Evolutionary conservation across 2,329 filamentous ascomycete species (phyloP), one percentile per base, ranked within the genome.

Genomic region (Podosphaera aphanis): DNA sequence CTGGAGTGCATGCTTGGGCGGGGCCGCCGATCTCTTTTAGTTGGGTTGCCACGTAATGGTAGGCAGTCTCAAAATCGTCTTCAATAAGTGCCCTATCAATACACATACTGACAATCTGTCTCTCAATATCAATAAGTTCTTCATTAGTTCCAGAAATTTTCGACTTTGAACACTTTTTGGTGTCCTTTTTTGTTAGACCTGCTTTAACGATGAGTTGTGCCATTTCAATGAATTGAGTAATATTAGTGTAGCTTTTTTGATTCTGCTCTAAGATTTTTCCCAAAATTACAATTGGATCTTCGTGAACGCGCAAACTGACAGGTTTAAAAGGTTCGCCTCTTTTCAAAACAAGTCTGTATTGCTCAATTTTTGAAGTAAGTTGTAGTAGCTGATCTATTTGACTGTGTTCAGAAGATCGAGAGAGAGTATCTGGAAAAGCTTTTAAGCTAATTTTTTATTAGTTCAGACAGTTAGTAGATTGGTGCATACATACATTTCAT

Each of bases 21-120:
- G 53, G 50, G 55, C 57, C 52, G 52, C 57, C 53, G 23, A 61
- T 55, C 7, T 61, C 58, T 6, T 68, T 66, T 0, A 90, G 66
- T 19, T 79, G 73, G 56, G 76, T 84, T 41, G 83, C 71, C 1
- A 86, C 77, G 56, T 83, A 88, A 0, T 81, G 86, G 59, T 88
- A 90, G 10, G 83, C 83, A 0, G 83, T 90, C 57, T 92, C 83
- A 49, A 90, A 90, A 57, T 76, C 83, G 50, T 85, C 77, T 56
- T 86, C 81, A 8, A 68, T 67, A 1, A 90, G 66, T 11, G 83
- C 80, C 13, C 79, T 76, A 57, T 84, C 77, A 36, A 88, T 75
- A 51, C 82, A 84, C 79, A 88, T 83, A 48, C 79, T 78, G 5
- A 76, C 77, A 44, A 90, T 74, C 25, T 82, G 72, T 42, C 71